Conservation (phyloP, 192 early-diverging fungal genomes). For the Coemansia sp. region DNA sequence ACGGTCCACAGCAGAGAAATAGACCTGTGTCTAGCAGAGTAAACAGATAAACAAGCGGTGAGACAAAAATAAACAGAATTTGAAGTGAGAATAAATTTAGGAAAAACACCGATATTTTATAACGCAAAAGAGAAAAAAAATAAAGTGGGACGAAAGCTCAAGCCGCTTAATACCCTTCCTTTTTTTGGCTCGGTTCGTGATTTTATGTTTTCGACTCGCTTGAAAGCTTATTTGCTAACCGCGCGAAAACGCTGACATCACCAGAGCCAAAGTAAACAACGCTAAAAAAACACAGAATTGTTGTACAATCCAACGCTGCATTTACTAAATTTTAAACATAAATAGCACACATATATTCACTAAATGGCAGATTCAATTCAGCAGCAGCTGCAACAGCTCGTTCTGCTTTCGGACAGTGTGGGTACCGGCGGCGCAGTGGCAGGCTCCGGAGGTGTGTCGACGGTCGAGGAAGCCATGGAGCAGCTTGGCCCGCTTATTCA, state of each 20-base stretch:
- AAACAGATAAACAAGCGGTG: too few relatives aligned
- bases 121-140: too few relatives aligned
- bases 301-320: too few relatives aligned
- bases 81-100: conserved; percentile 1
- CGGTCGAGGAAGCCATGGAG: conserved; percentile 68
- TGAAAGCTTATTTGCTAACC: too few relatives aligned
- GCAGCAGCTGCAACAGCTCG: conserved; percentile 54
- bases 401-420: conserved; percentile 49
- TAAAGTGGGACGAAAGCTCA: too few relatives aligned
- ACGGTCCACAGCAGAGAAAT: background rate
- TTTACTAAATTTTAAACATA: background rate
- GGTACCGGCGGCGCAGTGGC: conserved; percentile 24
- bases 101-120: too few relatives aligned
- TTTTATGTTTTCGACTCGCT: too few relatives aligned
- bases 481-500: conserved; percentile 86
- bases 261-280: background rate
- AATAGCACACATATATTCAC: background rate
- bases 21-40: background rate
- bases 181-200: background rate
- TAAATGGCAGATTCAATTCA: conserved; percentile 54
- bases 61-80: background rate
- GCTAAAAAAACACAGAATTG: background rate
- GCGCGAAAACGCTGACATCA: background rate
- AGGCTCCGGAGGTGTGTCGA: conserved; percentile 35
- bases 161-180: background rate